phyloP scores from a whole-genome alignment of 192 early-diverging fungal species.

The Martensiomyces pterosporus region DNA sequence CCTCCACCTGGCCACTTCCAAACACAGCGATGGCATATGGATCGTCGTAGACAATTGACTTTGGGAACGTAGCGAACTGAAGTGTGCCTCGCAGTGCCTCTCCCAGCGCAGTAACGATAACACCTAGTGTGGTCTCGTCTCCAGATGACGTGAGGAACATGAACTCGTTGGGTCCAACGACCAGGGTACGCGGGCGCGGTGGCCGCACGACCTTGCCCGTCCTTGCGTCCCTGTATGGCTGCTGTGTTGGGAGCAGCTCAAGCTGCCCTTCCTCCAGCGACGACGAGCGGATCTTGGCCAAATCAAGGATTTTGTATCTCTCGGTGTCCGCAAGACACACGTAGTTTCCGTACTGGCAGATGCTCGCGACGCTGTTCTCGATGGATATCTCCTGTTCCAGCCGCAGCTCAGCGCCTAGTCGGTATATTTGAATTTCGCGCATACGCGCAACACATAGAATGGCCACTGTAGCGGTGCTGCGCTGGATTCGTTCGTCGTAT shows the following conservation, averaged over 20 bases:
- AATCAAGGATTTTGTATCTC: constrained; percentile 43
- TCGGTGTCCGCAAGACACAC: constrained; percentile 46
- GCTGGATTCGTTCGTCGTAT: constrained; percentile 34
- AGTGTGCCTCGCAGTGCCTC: constrained; percentile 47
- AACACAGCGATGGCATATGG: constrained; percentile 32
- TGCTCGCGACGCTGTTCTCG: constrained; percentile 26
- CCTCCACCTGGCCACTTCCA: constrained; percentile 23
- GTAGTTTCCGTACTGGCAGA: constrained; percentile 43
- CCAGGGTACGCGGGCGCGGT: constrained; percentile 44
- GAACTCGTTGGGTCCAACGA: constrained; percentile 43
- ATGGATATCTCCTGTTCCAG: constrained; percentile 37
- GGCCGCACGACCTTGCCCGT: constrained; percentile 29
- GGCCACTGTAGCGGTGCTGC: constrained; percentile 4
- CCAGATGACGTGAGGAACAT: constrained; percentile 46
- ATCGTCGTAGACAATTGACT: constrained; percentile 37
- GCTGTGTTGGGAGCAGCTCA: constrained; percentile 41
- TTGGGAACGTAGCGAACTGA: constrained; percentile 45
- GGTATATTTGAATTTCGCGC: constrained; percentile 34
- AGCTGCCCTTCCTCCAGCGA: constrained; percentile 20
- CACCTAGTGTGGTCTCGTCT: constrained; percentile 37
- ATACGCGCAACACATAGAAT: constrained; percentile 39
- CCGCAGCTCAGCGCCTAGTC: constrained; percentile 19
- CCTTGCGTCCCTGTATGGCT: constrained; percentile 28
- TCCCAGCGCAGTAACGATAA: constrained; percentile 47
- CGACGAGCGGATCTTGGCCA: constrained; percentile 21